Conservation (phyloP, 139 green algal genomes). For the Chlorella sp. region DNA sequence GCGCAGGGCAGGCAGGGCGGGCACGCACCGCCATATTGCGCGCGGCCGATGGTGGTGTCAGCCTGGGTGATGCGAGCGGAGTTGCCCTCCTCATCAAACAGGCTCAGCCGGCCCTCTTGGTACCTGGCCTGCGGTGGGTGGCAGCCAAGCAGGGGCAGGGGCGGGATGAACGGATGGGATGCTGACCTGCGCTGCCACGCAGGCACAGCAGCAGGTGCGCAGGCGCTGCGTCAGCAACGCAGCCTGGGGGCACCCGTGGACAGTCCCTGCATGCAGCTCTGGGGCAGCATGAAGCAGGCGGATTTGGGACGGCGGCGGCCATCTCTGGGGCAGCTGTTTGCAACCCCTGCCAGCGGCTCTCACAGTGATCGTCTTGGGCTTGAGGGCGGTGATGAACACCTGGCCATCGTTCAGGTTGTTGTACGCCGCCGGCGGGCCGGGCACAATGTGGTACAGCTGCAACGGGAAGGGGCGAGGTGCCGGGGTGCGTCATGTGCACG, state of each 20-base stretch:
- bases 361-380: not conserved
- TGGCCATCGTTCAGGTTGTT: conserved; percentile 18
- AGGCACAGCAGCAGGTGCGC: too few species aligned
- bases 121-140: conserved; percentile 4
- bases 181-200: too few species aligned
- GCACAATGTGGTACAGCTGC: conserved; percentile 23
- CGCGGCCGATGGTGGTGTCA: conserved; percentile 3
- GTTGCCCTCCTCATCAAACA: not conserved
- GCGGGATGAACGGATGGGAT: too few species aligned
- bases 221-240: too few species aligned
- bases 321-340: too few species aligned
- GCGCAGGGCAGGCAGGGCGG: not conserved
- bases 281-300: too few species aligned
- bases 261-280: too few species aligned
- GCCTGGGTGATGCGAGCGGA: not conserved
- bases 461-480: not conserved
- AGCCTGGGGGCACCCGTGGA: too few species aligned
- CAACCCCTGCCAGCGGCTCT: too few species aligned
- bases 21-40: not conserved
- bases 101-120: not conserved
- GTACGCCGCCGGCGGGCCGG: conserved; percentile 9
- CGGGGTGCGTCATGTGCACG: not conserved
- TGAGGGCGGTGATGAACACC: conserved; percentile 5
- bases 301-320: too few species aligned
- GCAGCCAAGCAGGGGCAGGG: too few species aligned